phyloP scores from a whole-genome alignment of 257 asterid genomes.

The Penstemon newberryi region DNA sequence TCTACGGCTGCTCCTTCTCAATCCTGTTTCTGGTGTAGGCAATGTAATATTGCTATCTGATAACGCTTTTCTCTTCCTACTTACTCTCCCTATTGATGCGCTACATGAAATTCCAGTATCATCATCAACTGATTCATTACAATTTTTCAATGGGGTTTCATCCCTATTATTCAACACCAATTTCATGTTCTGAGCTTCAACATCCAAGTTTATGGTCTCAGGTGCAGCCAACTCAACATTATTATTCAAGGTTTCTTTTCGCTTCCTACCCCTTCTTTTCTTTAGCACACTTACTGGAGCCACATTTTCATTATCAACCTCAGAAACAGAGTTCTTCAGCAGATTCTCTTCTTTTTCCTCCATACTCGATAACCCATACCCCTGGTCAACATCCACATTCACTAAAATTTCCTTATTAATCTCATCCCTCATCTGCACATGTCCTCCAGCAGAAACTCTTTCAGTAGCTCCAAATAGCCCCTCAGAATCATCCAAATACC shows the following conservation, averaged over 20 bases:
- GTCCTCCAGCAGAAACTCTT: constrained; percentile 28
- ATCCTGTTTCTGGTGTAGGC: constrained; percentile 52
- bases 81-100: constrained; percentile 45
- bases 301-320: constrained; percentile 37
- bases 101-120: constrained; percentile 36
- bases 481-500: constrained; percentile 33
- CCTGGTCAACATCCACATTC: constrained; percentile 25
- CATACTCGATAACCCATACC: constrained; percentile 18
- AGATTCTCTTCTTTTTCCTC: constrained; percentile 36
- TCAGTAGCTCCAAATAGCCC: constrained; percentile 30
- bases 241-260: constrained; percentile 37
- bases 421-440: constrained; percentile 29
- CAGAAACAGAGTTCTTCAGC: constrained; percentile 30
- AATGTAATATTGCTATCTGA: constrained; percentile 31
- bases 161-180: constrained; percentile 33
- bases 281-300: constrained; percentile 33
- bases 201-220: constrained; percentile 34
- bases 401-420: constrained; percentile 24
- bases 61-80: constrained; percentile 56
- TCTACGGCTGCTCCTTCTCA: constrained; percentile 93
- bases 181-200: constrained; percentile 24
- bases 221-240: constrained; percentile 31
- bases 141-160: constrained; percentile 30
- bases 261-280: constrained; percentile 71
- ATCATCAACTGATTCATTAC: constrained; percentile 26